phyloP scores from a whole-genome alignment of 352 stramenopile species.

The Blastocystis sp. region DNA sequence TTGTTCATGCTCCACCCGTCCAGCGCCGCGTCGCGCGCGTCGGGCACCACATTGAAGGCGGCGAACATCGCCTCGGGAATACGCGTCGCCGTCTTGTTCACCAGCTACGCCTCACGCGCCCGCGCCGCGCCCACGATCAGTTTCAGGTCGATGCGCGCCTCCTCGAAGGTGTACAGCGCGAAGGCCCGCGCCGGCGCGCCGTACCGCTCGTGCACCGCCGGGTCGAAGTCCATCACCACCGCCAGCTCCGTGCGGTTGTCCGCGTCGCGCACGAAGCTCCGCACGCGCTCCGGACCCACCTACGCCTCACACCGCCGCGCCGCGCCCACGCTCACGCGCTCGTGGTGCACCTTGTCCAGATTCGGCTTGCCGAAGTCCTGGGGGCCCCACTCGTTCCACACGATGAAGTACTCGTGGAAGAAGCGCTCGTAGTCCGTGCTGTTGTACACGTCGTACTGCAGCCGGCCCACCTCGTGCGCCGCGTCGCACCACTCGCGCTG shows the following conservation, averaged over 20 bases:
- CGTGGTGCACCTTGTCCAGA: conserved; percentile 42
- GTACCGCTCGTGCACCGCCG: conserved; percentile 15
- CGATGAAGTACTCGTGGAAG: conserved; percentile 68
- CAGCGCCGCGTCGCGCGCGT: background rate
- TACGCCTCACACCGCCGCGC: background rate
- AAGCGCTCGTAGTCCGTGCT: conserved; percentile 55
- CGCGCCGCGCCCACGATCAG: background rate
- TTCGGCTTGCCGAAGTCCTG: conserved; percentile 67
- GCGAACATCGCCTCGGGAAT: conserved; percentile 63
- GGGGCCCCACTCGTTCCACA: conserved; percentile 69
- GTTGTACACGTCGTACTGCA: conserved; percentile 67
- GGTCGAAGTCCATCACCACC: conserved; percentile 33
- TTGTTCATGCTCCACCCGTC: conserved; percentile 60
- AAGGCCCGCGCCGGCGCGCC: conserved; percentile 12
- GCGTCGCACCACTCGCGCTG: conserved; percentile 58
- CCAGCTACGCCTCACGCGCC: background rate
- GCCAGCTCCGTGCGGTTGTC: conserved; percentile 2
- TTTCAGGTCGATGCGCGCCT: background rate
- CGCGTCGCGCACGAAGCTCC: background rate
- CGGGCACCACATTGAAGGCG: conserved; percentile 57
- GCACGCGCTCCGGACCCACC: background rate
- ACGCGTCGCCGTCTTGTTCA: conserved; percentile 68
- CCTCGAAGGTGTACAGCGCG: background rate
- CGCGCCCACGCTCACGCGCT: background rate
- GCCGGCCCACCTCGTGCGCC: background rate